Evolutionary conservation across 208 protist genomes (phyloP), one percentile per base, ranked within the genome.

Genomic region (Leishmania braziliensis): DNA sequence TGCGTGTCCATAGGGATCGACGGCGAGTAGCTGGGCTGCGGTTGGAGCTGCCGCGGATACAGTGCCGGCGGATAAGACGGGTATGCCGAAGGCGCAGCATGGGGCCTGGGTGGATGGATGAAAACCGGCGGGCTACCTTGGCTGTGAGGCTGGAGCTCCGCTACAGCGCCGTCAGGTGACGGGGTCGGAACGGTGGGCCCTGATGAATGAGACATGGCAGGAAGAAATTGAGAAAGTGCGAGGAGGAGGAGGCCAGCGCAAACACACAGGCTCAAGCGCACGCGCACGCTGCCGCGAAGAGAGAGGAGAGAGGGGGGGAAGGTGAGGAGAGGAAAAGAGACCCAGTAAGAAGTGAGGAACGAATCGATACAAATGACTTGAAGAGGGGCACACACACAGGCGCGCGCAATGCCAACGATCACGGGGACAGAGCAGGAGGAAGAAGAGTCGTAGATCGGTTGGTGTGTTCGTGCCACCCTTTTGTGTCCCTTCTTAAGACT

Each of bases 1-100:
- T 53, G 14, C n/a, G n/a, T 58, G 33, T 48, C 60, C 16, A 46
- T n/a, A 1, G 72, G 51, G 33, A 80, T 77, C 54, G 75, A 72
- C 16, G 74, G 74, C 29, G 80, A 68, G 56, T 80, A 80, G n/a
- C 20, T n/a, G n/a, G 71, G 65, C 53, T 50, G 79, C 20, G 68
- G 79, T 12, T 26, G 51, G 54, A 36, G 54, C 74, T 81, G 82
- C 65, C 53, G 73, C 18, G 50, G 73, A 23, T 62, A 76, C 29
- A 10, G 78, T 23, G 73, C 53, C 46, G 78, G 36, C 23, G 78
- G 53, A 29, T 62, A 71, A 3, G 60, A 39, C 20, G 69, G 81
- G 51, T 84, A 74, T 8, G 48, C 29, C 14, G 60, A 43, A 1
- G 58, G 58, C 23, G 26, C 56, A n/a, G 60, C 1, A 26, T 76